Percentiles rank a stretch among this genome's conserved stretches.
phyloP scores from a whole-genome alignment of 495 filamentous ascomycete species.

The Tricharina praecox region DNA sequence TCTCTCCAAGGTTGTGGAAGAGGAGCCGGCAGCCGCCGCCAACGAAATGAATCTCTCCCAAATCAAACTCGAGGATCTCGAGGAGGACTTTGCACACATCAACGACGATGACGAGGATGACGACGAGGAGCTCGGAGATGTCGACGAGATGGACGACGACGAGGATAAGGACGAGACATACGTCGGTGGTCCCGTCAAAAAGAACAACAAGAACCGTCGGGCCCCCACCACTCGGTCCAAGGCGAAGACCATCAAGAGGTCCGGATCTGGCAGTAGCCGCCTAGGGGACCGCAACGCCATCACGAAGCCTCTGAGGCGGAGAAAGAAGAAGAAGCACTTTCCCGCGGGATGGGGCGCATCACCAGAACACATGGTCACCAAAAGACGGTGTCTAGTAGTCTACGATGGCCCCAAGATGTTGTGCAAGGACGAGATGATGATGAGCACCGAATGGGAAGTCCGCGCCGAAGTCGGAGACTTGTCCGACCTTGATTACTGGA shows the following conservation, averaged over 20 bases:
- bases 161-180: constrained; percentile 43
- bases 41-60: constrained; percentile 63
- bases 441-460: constrained; percentile 86
- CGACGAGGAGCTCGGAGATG: constrained; percentile 38
- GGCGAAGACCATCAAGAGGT: constrained; percentile 16
- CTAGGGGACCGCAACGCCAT: constrained; percentile 21
- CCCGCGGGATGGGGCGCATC: constrained; percentile 84
- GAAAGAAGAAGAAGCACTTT: constrained; percentile 82
- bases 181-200: constrained; percentile 32
- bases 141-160: constrained; percentile 48
- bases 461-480: constrained; percentile 42
- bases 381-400: constrained; percentile 85
- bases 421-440: constrained; percentile 99
- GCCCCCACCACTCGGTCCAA: constrained; percentile 21
- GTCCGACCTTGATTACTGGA: constrained; percentile 86
- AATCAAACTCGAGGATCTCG: constrained; percentile 23
- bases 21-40: constrained; percentile 88
- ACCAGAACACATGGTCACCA: constrained; percentile 83
- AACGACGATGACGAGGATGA: constrained; percentile 35
- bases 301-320: constrained; percentile 33
- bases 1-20: constrained; percentile 88
- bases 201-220: constrained; percentile 26
- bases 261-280: constrained; percentile 35
- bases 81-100: constrained; percentile 60
- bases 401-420: constrained; percentile 79